These are phyloP conservation scores for Cystofilobasidium capitatum DNA, from an alignment of 768 basidiomycete genomes.

Conservation along the genomic window DNA sequence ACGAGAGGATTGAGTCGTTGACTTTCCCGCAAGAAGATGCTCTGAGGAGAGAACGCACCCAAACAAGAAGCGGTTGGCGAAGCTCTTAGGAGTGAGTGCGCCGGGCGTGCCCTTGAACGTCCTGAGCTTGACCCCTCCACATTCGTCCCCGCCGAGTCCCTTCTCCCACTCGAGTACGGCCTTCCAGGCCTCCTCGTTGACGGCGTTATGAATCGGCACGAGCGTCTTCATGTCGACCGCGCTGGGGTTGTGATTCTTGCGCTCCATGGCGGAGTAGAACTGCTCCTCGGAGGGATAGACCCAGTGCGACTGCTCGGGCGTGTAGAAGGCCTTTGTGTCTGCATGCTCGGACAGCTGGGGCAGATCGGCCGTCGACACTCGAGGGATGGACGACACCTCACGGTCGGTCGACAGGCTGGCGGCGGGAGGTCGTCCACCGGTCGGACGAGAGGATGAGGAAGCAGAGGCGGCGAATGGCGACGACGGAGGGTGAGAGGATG, in stretches of 20 bases:
- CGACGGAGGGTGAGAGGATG: background rate
- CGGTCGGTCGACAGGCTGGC: conserved; percentile 56
- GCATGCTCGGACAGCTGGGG: conserved; percentile 11
- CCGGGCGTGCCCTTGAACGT: conserved; percentile 76
- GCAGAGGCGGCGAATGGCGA: conserved; percentile 25
- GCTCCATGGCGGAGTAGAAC: conserved; percentile 92
- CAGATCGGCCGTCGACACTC: conserved; percentile 34
- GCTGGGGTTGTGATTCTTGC: conserved; percentile 83
- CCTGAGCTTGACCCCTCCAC: conserved; percentile 41
- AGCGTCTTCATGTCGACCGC: conserved; percentile 87
- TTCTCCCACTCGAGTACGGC: conserved; percentile 75
- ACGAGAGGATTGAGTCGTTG: too few relatives aligned
- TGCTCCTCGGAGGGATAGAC: conserved; percentile 98
- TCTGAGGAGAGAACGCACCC: conserved; percentile 59
- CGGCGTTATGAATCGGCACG: conserved; percentile 97
- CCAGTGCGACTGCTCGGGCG: conserved; percentile 61
- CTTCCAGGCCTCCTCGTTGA: conserved; percentile 86
- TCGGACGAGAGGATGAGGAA: background rate
- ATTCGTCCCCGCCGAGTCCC: conserved; percentile 67
- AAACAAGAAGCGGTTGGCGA: conserved; percentile 60
- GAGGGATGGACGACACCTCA: conserved; percentile 80
- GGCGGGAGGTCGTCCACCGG: conserved; percentile 1
- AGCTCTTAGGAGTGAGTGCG: conserved; percentile 69
- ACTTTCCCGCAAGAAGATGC: too few relatives aligned
- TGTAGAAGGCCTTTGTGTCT: conserved; percentile 24